Evolutionary conservation across 306 rosid genomes (phyloP).

Genomic region (Argentina anserina): DNA sequence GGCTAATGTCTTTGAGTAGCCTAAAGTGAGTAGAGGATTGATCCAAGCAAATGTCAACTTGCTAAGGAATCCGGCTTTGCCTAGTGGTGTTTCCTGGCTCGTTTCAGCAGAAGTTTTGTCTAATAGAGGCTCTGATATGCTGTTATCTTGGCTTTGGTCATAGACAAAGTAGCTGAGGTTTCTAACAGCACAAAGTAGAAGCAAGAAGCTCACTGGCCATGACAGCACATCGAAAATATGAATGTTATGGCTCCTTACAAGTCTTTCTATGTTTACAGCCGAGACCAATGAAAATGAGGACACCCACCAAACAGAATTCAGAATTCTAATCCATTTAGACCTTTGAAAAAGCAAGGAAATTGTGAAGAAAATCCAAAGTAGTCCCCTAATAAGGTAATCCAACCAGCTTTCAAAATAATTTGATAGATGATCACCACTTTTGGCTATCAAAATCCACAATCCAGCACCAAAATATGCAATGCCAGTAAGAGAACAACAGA

Average conservation of each 20-base stretch:
- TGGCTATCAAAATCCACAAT: constrained; percentile 35
- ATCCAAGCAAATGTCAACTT: constrained; percentile 68
- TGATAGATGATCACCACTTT: constrained; percentile 8
- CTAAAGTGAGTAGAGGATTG: constrained; percentile 48
- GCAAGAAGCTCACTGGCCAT: constrained; percentile 45
- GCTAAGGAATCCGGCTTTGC: constrained; percentile 33
- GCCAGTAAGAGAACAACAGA: constrained; percentile 41
- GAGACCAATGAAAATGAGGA: constrained; percentile 39
- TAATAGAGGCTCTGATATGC: constrained; percentile 51
- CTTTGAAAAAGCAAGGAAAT: constrained; percentile 47
- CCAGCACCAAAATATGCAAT: constrained; percentile 35
- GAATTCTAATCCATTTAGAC: constrained; percentile 32
- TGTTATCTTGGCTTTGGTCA: constrained; percentile 8
- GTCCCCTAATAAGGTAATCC: constrained; percentile 33
- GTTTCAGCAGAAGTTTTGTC: constrained; percentile 18
- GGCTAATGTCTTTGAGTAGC: constrained; percentile 48
- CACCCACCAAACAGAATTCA: constrained; percentile 61
- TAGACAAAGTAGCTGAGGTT: constrained; percentile 25
- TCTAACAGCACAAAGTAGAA: constrained; percentile 43
- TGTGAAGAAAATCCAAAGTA: constrained; percentile 51
- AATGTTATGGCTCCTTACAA: constrained; percentile 27
- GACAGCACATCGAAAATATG: constrained; percentile 26
- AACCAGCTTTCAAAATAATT: constrained; percentile 21
- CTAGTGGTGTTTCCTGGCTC: constrained; percentile 26
- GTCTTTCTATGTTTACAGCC: constrained; percentile 38